Evolutionary conservation across 352 stramenopile species (phyloP).

Genomic region (Saprolegnia diclina): DNA sequence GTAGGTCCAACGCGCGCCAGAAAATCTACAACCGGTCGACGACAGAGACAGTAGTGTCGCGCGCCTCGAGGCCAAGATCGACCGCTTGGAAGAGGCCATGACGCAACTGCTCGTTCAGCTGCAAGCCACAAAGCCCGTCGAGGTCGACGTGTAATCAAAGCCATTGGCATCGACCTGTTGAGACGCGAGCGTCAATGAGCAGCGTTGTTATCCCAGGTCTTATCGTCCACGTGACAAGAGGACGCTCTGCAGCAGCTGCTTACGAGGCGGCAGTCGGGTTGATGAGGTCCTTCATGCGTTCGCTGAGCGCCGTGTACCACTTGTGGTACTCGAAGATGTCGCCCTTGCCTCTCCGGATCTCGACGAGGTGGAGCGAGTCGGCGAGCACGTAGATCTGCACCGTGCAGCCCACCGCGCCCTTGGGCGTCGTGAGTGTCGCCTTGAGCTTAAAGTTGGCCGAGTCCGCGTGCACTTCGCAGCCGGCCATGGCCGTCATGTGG

Average conservation of each 20-base stretch:
- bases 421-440: conserved; percentile 76
- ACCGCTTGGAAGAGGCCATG: not conserved
- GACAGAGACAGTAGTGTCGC: not conserved
- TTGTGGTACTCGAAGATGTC: conserved; percentile 90
- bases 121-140: too few species aligned
- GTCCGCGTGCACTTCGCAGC: conserved; percentile 78
- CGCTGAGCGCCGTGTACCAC: conserved; percentile 85
- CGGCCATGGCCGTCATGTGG: conserved; percentile 48
- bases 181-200: not conserved
- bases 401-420: conserved; percentile 83
- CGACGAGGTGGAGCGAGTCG: conserved; percentile 77
- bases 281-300: conserved; percentile 84
- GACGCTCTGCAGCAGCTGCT: too few species aligned
- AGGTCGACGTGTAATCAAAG: not conserved
- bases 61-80: not conserved
- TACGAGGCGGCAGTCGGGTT: conserved; percentile 1
- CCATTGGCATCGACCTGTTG: not conserved
- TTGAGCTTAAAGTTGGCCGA: conserved; percentile 73
- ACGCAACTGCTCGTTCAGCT: not conserved
- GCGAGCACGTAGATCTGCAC: conserved; percentile 88
- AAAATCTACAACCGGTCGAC: not conserved
- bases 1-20: not conserved
- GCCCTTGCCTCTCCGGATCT: conserved; percentile 84
- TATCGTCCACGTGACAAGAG: too few species aligned
- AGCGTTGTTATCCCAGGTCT: too few species aligned